Base-by-base conservation (phyloP, 2,329 filamentous ascomycete species). In the Sordariomycetes sp. region DNA sequence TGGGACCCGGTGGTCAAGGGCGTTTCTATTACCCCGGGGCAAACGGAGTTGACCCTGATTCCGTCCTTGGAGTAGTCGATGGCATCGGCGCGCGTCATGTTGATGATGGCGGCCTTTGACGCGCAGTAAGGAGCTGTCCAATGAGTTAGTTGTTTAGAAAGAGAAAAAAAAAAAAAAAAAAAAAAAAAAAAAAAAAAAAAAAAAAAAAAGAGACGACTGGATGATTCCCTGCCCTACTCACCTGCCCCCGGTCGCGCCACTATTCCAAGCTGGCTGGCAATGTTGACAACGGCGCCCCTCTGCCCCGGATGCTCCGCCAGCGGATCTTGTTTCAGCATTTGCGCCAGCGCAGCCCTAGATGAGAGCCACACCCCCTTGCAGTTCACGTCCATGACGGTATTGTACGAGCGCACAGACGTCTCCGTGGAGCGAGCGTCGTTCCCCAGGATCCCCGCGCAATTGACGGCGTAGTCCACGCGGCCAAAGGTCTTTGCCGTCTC, bases 61-160 rank as follows among this genome's bases (percentile, higher is more conserved):
- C 64, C 65, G 42, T 72, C 68, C 25, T 45, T 45, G 24, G 78
- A 76, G 62, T 82, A 81, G 61, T 83, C 76, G 22, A 81, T 79
- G 1, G 77, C 78, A 61, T 81, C 79, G 0, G 76, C 70, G 6
- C 74, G 69, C 0, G 80, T 83, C 74, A 84, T 74, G 24, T 75
- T 77, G 54, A 83, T 76, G 1, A 83, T 73, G 0, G 79, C 80
- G 15, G 79, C 74, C 60, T 84, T 84, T 3, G 78, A 81, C 0
- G 75, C 76, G 57, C 76, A 81, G 60, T 82, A 83, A 1, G 77
- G 72, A 10, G 78, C 78, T 78, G 52, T 48, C 24, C 12, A 34
- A 5, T 15, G 10, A 4, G 17, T 36, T n/a, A 52, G 13, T 22
- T n/a, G n/a, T n/a, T n/a, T n/a, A n/a, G n/a, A n/a, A n/a, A n/a